Percentiles rank a stretch among this genome's conserved stretches.
These are phyloP conservation scores for Lodderomyces orthopsilosis DNA, from an alignment of 1,139 yeast genomes.

Conservation along the genomic window DNA sequence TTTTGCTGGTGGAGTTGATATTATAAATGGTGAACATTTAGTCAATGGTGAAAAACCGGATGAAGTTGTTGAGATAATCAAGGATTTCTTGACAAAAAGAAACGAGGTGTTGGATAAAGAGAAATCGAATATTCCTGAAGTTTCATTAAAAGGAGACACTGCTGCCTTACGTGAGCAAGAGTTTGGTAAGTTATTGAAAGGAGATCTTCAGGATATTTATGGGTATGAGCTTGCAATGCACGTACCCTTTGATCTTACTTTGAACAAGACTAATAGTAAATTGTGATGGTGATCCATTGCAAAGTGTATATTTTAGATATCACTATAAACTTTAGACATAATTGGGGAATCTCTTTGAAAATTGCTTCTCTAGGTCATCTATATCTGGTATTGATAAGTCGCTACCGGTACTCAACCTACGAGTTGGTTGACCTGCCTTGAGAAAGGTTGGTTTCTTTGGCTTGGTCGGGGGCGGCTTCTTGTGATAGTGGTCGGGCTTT, in stretches of 20 bases:
- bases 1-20: slow-evolving; percentile 32
- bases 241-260: background rate
- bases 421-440: slow-evolving; percentile 32
- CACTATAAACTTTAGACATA: slow-evolving; percentile 30
- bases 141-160: slow-evolving; percentile 19
- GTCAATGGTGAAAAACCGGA: slow-evolving; percentile 56
- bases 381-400: slow-evolving; percentile 51
- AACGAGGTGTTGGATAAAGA: slow-evolving; percentile 15
- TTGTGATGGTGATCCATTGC: background rate
- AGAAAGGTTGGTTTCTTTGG: slow-evolving; percentile 60
- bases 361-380: slow-evolving; percentile 54
- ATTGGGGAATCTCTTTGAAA: slow-evolving; percentile 55
- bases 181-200: slow-evolving; percentile 11
- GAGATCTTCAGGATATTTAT: slow-evolving; percentile 13
- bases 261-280: background rate
- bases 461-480: slow-evolving; percentile 55
- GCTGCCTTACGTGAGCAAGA: slow-evolving; percentile 19
- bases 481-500: background rate
- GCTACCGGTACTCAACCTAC: slow-evolving; percentile 38
- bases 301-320: background rate
- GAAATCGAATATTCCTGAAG: slow-evolving; percentile 23
- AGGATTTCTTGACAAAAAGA: slow-evolving; percentile 17
- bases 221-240: slow-evolving; percentile 8
- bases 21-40: slow-evolving; percentile 52
- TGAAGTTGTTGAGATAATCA: slow-evolving; percentile 28